These are phyloP conservation scores for Talaromyces ruber DNA, from an alignment of 495 filamentous ascomycete genomes.

Conservation along the genomic window DNA sequence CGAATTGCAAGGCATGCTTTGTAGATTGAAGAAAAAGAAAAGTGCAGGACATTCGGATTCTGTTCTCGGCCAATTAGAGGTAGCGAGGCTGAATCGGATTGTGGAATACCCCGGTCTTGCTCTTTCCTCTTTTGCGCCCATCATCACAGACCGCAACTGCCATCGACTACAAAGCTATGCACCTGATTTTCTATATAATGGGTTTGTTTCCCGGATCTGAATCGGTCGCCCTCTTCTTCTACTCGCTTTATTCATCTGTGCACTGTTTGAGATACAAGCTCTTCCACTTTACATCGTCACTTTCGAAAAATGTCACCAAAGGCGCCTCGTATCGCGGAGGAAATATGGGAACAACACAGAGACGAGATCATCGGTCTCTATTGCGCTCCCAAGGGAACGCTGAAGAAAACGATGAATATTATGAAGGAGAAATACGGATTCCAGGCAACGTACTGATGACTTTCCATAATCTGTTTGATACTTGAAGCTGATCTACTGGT, in stretches of 20 bases:
- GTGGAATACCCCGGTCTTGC: background rate
- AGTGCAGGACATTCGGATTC: background rate
- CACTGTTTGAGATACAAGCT: too few relatives aligned
- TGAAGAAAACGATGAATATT: background rate
- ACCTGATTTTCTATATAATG: too few relatives aligned
- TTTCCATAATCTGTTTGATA: background rate
- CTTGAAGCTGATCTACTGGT: background rate
- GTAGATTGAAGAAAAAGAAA: background rate
- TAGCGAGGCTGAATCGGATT: conserved; percentile 4
- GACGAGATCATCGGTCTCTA: background rate
- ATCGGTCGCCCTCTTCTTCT: too few relatives aligned
- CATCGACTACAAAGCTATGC: too few relatives aligned
- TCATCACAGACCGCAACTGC: background rate
- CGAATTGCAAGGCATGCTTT: background rate
- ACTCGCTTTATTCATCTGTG: too few relatives aligned
- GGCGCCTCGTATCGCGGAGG: background rate
- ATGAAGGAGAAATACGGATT: conserved; percentile 2
- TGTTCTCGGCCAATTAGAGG: background rate
- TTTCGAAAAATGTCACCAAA: background rate
- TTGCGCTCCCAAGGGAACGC: background rate
- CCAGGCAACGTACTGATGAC: background rate
- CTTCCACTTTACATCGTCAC: too few relatives aligned
- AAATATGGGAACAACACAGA: conserved; percentile 2
- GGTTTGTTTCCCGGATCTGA: too few relatives aligned
- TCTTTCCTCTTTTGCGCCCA: background rate